Evolutionary conservation across 768 basidiomycete genomes (phyloP), one percentile per base, ranked within the genome.

Genomic region (Dioszegia crocea): DNA sequence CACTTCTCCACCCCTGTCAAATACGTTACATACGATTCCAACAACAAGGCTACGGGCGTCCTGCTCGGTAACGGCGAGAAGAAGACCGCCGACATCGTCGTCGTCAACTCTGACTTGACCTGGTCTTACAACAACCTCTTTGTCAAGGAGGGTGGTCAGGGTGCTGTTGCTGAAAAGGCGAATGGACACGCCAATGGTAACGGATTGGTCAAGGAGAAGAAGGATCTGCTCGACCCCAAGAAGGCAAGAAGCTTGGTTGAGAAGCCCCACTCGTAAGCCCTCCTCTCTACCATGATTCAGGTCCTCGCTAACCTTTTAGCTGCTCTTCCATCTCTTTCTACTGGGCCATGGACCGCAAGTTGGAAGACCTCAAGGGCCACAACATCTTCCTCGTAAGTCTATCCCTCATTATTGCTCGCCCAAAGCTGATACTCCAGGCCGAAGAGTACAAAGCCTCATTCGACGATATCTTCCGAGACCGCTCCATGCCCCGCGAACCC

Each of bases 281-380:
- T 17, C 16, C n/a, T 36, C 16, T 24, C 1, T 8, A 3, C 6
- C 6, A n/a, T n/a, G 17, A 24, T 45, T 27, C 6, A 16, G 40
- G n/a, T 12, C 4, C 14, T n/a, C 4, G 43, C 51, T 65, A 56
- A 39, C 26, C 19, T 10, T 12, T 12, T 9, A 75, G 74, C 8
- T 80, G 80, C 68, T 79, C 79, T 2, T 73, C 71, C 5, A 79
- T 80, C 55, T 77, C 75, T 24, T 79, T 80, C 63, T 80, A 80
- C 66, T 80, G 80, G 80, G 74, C 76, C 1, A 76, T 80, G 70
- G 71, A 79, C 51, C 63, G 73, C 24, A 71, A 59, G 30, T 67
- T 77, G 23, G 67, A 69, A 2, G 63, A 67, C 2, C 62, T 80
- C 30, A 68, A 75, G 51, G 75, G 76, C n/a, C 80, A 80, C 62